These are phyloP conservation scores for Suillus brevipes DNA, from an alignment of 768 basidiomycete species.

Conservation along the genomic window DNA sequence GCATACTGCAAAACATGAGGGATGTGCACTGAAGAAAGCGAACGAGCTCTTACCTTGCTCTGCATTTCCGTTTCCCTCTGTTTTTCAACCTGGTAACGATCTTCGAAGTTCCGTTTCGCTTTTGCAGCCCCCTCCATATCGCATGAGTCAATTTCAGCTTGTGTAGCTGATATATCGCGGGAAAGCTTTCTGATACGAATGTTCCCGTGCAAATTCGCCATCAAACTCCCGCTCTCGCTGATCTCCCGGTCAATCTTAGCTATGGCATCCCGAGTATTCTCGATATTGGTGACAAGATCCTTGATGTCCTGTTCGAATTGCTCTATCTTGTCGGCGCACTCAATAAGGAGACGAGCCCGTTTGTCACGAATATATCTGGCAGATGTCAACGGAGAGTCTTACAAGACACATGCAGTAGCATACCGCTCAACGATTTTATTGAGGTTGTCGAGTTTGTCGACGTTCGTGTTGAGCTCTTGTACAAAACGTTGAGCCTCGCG, in stretches of 20 bases:
- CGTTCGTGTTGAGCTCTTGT: slow-evolving; percentile 66
- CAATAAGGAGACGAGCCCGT: slow-evolving; percentile 57
- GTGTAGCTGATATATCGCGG: slow-evolving; percentile 63
- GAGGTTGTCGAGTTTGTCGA: slow-evolving; percentile 59
- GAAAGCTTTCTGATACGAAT: slow-evolving; percentile 70
- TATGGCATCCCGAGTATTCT: slow-evolving; percentile 44
- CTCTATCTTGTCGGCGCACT: slow-evolving; percentile 56
- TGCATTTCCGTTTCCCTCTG: slow-evolving; percentile 71
- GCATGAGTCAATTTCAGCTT: slow-evolving; percentile 67
- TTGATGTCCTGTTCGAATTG: slow-evolving; percentile 47
- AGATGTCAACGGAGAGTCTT: not conserved
- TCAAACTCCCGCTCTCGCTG: slow-evolving; percentile 66
- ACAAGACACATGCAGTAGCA: slow-evolving; percentile 12
- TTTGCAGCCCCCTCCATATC: slow-evolving; percentile 88
- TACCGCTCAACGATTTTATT: slow-evolving; percentile 70
- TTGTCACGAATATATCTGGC: slow-evolving; percentile 74
- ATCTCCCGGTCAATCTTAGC: slow-evolving; percentile 74
- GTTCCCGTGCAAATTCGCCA: slow-evolving; percentile 81
- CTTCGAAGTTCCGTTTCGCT: slow-evolving; percentile 82
- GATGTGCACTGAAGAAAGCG: slow-evolving; percentile 7
- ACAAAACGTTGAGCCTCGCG: slow-evolving; percentile 51
- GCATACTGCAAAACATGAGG: slow-evolving; percentile 52
- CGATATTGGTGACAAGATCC: slow-evolving; percentile 41
- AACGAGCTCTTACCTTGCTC: slow-evolving; percentile 50
- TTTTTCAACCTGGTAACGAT: slow-evolving; percentile 72